Evolutionary conservation across 495 filamentous ascomycete species (phyloP), one percentile per base, ranked within the genome.

Genomic region (Paragyromitra xinjiangensis): DNA sequence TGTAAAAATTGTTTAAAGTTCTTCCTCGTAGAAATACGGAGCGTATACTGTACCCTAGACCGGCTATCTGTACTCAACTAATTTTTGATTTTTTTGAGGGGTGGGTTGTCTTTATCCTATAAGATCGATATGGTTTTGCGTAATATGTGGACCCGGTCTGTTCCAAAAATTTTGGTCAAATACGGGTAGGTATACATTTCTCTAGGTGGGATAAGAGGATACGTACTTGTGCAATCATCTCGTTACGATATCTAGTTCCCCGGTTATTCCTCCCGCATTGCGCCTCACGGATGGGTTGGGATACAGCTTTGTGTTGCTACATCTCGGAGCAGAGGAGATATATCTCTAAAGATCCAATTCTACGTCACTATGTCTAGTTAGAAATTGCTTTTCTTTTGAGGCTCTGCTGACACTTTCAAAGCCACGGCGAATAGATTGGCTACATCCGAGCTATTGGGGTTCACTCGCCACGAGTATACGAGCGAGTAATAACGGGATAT

Each of bases 191-290:
- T 6, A 51, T 40, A 64, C 1, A 34, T 65, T 64, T 14, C 44
- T 51, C 26, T 19, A 62, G 9, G 2, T 19, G 8, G 4, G 56
- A 37, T 26, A 44, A 40, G 45, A 40, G 11, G 55, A 50, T 75
- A 74, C 71, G 42, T 64, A 64, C n/a, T 66, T 40, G 26, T 50
- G 42, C 37, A 72, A 34, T 34, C 29, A 40, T 71, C 45, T 53
- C 62, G 56, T 53, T 53, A 72, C 67, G 34, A 63, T 76, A 45
- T 44, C 66, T 22, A 9, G 40, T 29, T 53, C 44, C 40, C 24
- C 5, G 42, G 29, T 34, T 34, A 3, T 12, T 55, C 42, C 55
- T 44, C 44, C 44, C 45, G 26, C 61, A 16, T 64, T 56, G 9
- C 40, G 26, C 12, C 2, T 7, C 19, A 26, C 39, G 37, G 71